Percentiles rank a stretch among this genome's conserved stretches.
phyloP scores from a whole-genome alignment of 148 eudicot genomes.

The Chenopodium berlandieri region DNA sequence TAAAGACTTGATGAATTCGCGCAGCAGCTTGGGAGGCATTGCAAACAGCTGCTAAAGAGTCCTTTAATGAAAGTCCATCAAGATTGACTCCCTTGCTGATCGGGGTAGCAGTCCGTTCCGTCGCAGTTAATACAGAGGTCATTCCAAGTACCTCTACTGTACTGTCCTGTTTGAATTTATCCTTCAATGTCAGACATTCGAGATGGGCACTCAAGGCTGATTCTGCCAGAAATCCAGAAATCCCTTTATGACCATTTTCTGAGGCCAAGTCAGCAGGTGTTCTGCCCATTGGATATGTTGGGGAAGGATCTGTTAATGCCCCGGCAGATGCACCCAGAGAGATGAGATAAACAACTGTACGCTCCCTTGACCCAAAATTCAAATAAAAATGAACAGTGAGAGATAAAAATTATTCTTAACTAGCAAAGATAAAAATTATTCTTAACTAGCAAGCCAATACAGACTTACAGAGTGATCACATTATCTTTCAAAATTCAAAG shows the following conservation, averaged over 20 bases:
- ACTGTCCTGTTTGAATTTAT: conserved; percentile 28
- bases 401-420: neutral
- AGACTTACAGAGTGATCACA: neutral
- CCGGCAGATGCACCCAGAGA: conserved; percentile 66
- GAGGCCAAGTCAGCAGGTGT: conserved; percentile 78
- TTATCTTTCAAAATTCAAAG: neutral
- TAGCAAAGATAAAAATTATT: neutral
- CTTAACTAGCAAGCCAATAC: neutral
- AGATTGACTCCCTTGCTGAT: conserved; percentile 42
- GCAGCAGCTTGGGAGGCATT: conserved; percentile 91
- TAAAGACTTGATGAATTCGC: conserved; percentile 78
- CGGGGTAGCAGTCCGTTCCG: conserved; percentile 56
- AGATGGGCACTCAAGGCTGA: conserved; percentile 67
- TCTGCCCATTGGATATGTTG: conserved; percentile 58
- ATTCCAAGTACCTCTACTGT: conserved; percentile 24
- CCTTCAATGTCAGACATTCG: conserved; percentile 45
- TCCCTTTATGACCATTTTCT: conserved; percentile 74
- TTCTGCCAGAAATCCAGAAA: conserved; percentile 78
- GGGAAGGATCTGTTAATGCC: conserved; percentile 74
- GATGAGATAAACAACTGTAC: conserved; percentile 63
- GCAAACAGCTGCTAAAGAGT: conserved; percentile 78
- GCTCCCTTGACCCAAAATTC: conserved; percentile 44
- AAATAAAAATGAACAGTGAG: conserved; percentile 7
- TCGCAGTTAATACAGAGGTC: conserved; percentile 37
- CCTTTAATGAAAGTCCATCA: conserved; percentile 64